A percentile compares a stretch with the other conserved stretches of the same genome.
Conservation (phyloP, 1,139 yeast species). For the Suhomyces terraborum region DNA sequence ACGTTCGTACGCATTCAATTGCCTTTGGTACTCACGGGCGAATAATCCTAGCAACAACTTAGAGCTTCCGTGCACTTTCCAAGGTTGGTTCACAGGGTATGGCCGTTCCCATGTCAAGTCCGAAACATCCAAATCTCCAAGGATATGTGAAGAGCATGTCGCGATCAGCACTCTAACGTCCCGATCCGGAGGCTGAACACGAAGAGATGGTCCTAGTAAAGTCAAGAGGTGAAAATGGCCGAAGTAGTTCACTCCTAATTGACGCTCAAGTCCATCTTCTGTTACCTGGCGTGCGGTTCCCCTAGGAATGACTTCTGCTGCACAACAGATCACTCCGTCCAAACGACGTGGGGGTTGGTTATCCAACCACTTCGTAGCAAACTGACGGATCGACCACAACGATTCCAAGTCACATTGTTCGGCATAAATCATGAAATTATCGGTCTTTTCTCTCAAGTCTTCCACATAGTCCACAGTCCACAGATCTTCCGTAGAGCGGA, state of each 20-base stretch:
- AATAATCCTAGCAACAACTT: conserved; percentile 75
- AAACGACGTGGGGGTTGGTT: conserved; percentile 86
- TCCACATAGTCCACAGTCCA: conserved; percentile 83
- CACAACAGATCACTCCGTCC: conserved; percentile 87
- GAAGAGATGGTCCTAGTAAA: conserved; percentile 74
- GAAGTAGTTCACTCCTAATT: conserved; percentile 79
- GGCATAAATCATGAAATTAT: conserved; percentile 77
- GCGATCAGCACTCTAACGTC: conserved; percentile 82
- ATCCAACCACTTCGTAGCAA: conserved; percentile 94
- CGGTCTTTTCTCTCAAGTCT: conserved; percentile 69
- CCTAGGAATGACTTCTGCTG: conserved; percentile 78
- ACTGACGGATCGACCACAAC: conserved; percentile 75
- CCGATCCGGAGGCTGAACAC: conserved; percentile 90
- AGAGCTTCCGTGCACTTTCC: conserved; percentile 79
- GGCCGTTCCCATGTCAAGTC: conserved; percentile 70
- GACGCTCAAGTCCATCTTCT: conserved; percentile 81
- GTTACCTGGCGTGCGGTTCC: conserved; percentile 63
- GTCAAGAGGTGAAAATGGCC: conserved; percentile 81
- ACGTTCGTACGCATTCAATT: conserved; percentile 56
- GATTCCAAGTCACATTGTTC: conserved; percentile 84
- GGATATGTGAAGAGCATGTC: conserved; percentile 73
- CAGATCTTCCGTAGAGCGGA: conserved; percentile 60
- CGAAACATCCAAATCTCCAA: conserved; percentile 63
- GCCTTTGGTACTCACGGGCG: conserved; percentile 73
- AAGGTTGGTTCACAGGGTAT: conserved; percentile 65